Conservation (phyloP, 352 stramenopile species). For the Globisporangium okanoganense region DNA sequence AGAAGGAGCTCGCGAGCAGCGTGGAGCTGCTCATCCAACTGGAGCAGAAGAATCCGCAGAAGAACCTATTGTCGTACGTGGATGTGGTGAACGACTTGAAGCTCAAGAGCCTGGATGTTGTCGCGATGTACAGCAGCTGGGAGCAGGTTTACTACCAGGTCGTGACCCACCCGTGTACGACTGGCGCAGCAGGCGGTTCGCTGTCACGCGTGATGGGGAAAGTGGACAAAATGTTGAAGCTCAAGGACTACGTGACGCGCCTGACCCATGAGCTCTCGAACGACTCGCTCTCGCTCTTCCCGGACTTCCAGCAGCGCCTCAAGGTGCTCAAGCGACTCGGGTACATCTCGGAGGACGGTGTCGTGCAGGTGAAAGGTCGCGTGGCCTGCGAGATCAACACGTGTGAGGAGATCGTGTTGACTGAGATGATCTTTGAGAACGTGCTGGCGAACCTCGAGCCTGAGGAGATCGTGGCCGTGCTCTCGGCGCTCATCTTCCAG, state of each 20-base stretch:
- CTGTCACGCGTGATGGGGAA: constrained; percentile 49
- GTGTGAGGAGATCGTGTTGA: constrained; percentile 97
- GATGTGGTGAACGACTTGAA: constrained; percentile 75
- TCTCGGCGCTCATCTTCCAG: constrained; percentile 97
- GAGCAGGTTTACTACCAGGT: constrained; percentile 53
- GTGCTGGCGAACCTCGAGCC: constrained; percentile 95
- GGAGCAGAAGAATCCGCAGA: constrained; percentile 63
- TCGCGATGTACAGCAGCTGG: constrained; percentile 58
- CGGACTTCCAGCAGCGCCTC: constrained; percentile 95
- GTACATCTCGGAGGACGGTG: constrained; percentile 89
- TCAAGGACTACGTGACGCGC: constrained; percentile 58
- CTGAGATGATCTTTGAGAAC: constrained; percentile 99
- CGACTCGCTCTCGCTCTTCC: constrained; percentile 93
- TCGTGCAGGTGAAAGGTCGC: constrained; percentile 95
- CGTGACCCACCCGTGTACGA: constrained; percentile 45
- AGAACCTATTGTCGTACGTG: constrained; percentile 43
- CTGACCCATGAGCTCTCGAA: constrained; percentile 72
- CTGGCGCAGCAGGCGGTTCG: constrained; percentile 13
- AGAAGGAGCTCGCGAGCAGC: constrained; percentile 66
- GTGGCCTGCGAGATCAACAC: constrained; percentile 99
- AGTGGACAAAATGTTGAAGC: constrained; percentile 73
- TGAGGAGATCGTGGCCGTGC: constrained; percentile 95
- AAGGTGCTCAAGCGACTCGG: constrained; percentile 91
- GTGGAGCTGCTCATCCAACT: constrained; percentile 75
- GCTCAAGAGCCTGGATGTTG: constrained; percentile 76